These are phyloP conservation scores for Xerocomellus dryophilus DNA, from an alignment of 768 basidiomycete species.

Conservation along the genomic window DNA sequence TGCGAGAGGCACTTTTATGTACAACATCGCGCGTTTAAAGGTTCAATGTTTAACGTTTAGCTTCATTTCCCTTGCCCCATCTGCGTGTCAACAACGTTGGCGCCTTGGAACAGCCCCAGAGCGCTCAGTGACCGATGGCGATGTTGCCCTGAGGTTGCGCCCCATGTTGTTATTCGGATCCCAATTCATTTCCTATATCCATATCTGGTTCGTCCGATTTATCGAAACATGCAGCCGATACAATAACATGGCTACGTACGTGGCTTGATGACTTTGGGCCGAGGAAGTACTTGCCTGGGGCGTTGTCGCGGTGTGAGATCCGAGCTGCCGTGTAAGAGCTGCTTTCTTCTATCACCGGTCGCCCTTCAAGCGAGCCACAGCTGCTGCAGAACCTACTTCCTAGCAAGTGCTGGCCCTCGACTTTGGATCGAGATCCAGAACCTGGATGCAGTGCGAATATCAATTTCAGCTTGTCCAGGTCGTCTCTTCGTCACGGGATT, in stretches of 20 bases:
- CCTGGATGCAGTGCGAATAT: no score
- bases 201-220: neutral
- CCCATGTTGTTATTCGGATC: neutral
- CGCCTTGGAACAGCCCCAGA: neutral
- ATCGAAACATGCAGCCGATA: neutral
- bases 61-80: neutral
- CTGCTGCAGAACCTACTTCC: no score
- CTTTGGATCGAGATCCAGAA: neutral
- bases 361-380: neutral
- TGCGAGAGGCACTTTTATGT: neutral
- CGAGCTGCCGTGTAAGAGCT: neutral
- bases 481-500: no score
- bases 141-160: neutral
- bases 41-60: no score
- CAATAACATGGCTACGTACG: no score
- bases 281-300: no score
- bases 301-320: neutral
- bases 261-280: no score
- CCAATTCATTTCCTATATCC: neutral
- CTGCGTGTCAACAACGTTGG: neutral
- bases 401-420: neutral
- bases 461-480: neutral
- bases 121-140: neutral
- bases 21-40: neutral
- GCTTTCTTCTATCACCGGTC: neutral